Percentiles rank a stretch among this genome's conserved stretches.
These are phyloP conservation scores for Adiantum capillusveneris DNA, from an alignment of 75 land plant species.

Conservation along the genomic window DNA sequence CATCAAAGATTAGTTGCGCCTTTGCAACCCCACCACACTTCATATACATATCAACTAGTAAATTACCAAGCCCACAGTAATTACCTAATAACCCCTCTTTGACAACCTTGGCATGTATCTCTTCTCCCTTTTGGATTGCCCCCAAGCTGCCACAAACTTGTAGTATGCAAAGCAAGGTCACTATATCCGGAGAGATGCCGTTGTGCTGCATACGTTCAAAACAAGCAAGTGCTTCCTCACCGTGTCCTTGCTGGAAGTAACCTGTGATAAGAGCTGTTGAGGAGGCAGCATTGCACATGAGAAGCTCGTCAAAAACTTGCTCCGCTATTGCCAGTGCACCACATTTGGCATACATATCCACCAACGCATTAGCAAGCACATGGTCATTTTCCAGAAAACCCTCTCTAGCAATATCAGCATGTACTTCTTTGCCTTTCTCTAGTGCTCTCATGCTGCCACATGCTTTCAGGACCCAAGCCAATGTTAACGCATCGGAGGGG, in stretches of 20 bases:
- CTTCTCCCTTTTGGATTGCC: too few relatives aligned
- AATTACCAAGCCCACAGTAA: conserved; percentile 3
- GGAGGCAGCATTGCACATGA: conserved; percentile 18
- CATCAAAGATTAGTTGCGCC: conserved; percentile 21
- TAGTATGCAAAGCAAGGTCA: conserved; percentile 30
- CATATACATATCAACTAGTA: conserved; percentile 39
- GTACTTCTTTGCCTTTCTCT: conserved; percentile 26
- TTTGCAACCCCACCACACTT: conserved; percentile 34
- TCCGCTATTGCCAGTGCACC: conserved; percentile 21
- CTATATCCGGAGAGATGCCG: conserved; percentile 13
- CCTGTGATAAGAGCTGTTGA: conserved; percentile 48
- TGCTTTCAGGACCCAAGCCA: conserved; percentile 30
- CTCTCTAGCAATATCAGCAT: conserved; percentile 20
- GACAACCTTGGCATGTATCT: too few relatives aligned
- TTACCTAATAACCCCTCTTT: too few relatives aligned
- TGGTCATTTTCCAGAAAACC: conserved; percentile 29
- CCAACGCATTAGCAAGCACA: conserved; percentile 29
- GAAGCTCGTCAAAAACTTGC: conserved; percentile 26
- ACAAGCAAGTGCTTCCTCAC: conserved; percentile 24
- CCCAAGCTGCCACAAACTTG: too few relatives aligned
- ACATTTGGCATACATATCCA: conserved; percentile 45
- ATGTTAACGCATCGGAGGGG: conserved; percentile 21
- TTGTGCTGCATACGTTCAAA: conserved; percentile 32
- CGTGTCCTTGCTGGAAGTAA: conserved; percentile 25
- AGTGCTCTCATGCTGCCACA: conserved; percentile 35